phyloP scores from a whole-genome alignment of 345 rosid genomes.

The Citrus mangshanensis region DNA sequence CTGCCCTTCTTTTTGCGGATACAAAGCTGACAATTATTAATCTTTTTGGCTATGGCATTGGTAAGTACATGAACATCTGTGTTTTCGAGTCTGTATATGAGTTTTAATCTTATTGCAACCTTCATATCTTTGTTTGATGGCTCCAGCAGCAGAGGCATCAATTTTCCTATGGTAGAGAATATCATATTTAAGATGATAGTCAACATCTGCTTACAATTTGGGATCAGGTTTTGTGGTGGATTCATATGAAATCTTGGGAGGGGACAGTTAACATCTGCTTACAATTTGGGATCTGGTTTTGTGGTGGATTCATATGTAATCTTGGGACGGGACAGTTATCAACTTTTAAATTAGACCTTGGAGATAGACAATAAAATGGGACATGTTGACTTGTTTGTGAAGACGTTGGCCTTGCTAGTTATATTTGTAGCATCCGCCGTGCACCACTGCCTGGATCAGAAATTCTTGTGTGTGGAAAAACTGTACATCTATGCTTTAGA shows the following conservation, averaged over 20 bases:
- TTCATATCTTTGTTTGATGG: neutral
- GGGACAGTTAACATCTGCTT: neutral
- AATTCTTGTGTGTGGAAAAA: neutral
- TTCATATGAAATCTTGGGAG: neutral
- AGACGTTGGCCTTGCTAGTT: neutral
- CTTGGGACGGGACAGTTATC: neutral
- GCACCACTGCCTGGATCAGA: neutral
- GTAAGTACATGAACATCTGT: slow-evolving; percentile 39
- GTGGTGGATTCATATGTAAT: neutral
- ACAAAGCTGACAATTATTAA: slow-evolving; percentile 87
- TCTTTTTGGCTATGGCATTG: slow-evolving; percentile 82
- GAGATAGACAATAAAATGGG: neutral
- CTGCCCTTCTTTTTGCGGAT: slow-evolving; percentile 89
- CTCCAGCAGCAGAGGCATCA: neutral
- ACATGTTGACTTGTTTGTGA: neutral
- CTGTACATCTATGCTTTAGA: neutral
- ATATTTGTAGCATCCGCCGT: neutral
- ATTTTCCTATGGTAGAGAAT: neutral
- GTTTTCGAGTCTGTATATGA: neutral
- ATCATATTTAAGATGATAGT: neutral
- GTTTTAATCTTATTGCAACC: slow-evolving; percentile 2
- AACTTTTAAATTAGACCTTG: neutral
- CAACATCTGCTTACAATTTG: neutral
- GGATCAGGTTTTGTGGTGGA: neutral
- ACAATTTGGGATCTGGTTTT: neutral